Evolutionary conservation across 169 alveolate species (phyloP), one percentile per base, ranked within the genome.

Genomic region (Plasmodium relictum): DNA sequence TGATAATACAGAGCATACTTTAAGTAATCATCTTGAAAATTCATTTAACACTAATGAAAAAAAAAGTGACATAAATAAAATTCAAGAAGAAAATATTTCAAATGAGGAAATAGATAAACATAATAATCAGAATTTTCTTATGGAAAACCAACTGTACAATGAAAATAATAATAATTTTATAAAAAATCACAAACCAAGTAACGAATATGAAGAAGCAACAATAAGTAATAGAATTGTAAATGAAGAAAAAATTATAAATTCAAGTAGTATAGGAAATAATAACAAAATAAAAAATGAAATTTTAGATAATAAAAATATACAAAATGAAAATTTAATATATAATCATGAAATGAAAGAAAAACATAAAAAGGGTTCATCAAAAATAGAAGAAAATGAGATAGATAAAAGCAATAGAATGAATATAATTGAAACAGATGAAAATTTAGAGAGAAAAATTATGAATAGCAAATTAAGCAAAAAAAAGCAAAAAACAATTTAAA

Each of bases 401-500:
- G 73, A 37, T 0, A 31, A 31, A 31, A 31, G 3, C 39, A 31
- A 31, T 31, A 50, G 52, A 20, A 48, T 12, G 71, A 71, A 56
- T 6, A 71, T 42, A 9, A 24, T 44, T 20, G 54, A 22, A 5
- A 48, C 44, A 6, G 48, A 20, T 0, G 66, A 22, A 31, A 63
- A 56, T n/a, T 31, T 14, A n/a, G 89, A 76, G 14, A 61, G 76
- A 16, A 76, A 76, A 41, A n/a, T 20, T 22, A 16, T 2, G 52
- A 56, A 20, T 50, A 76, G 41, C 42, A 76, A 76, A 31, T 8
- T 65, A 39, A 76, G 45, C 58, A 76, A 76, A 48, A 76, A 76
- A 69, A 76, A 76, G 68, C 89, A 76, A 45, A 76, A 76, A 48
- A 76, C 76, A 24, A 76, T 76, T 62, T 76, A 56, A 76, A 16